A percentile compares a stretch with the other conserved stretches of the same genome.
Conservation (phyloP, 768 basidiomycete species). For the Boletus huronensis region DNA sequence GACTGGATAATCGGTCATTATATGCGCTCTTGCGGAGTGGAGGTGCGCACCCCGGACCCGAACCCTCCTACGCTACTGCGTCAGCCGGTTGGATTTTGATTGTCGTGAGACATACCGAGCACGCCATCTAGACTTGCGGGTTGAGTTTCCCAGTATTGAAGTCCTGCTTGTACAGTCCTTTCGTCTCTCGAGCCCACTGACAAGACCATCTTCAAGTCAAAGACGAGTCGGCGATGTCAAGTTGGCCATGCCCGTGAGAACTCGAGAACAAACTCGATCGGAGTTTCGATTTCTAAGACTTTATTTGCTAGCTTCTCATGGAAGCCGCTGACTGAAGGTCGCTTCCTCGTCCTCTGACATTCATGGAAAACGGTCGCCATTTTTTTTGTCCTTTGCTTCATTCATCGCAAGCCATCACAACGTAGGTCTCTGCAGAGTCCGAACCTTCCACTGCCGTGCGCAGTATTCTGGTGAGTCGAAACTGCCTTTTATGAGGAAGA, state of each 20-base stretch:
- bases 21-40: neutral
- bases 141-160: slow-evolving; percentile 83
- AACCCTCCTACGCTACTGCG: slow-evolving; percentile 39
- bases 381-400: neutral
- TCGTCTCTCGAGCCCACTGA: slow-evolving; percentile 26
- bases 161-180: slow-evolving; percentile 69
- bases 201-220: neutral
- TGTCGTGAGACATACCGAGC: slow-evolving; percentile 47
- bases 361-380: neutral
- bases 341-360: too few species aligned
- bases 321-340: too few species aligned
- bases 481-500: neutral
- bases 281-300: too few species aligned
- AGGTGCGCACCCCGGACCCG: slow-evolving; percentile 47
- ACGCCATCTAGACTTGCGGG: slow-evolving; percentile 86
- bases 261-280: too few species aligned
- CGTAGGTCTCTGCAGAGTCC: neutral
- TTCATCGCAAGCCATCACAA: neutral
- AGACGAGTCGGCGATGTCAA: neutral
- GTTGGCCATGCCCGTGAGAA: too few species aligned
- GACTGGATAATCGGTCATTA: slow-evolving; percentile 43
- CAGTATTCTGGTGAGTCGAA: slow-evolving; percentile 11
- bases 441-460: neutral
- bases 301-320: too few species aligned
- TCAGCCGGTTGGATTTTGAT: slow-evolving; percentile 8